Conservation (phyloP, 345 rosid genomes). For the Chamaenerion angustifolium region DNA sequence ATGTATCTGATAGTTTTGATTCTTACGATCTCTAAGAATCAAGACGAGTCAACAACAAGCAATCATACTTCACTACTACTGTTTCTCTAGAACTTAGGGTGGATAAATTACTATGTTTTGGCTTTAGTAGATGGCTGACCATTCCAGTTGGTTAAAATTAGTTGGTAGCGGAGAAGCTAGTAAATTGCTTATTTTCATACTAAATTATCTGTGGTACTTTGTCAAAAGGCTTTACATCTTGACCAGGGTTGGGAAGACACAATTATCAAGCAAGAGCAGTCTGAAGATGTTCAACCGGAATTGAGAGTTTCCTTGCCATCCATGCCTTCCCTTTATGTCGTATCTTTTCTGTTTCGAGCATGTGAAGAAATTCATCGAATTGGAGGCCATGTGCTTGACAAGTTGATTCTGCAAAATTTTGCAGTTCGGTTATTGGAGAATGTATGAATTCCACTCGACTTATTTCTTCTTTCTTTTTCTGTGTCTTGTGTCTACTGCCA, state of each 20-base stretch:
- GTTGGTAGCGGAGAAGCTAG: too few species aligned
- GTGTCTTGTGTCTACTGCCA: neutral
- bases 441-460: constrained; percentile 23
- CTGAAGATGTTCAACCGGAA: constrained; percentile 55
- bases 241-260: constrained; percentile 97
- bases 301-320: constrained; percentile 87
- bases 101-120: too few species aligned
- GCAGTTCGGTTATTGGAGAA: constrained; percentile 60
- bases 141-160: too few species aligned
- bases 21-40: too few species aligned
- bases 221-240: constrained; percentile 13
- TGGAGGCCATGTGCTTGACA: constrained; percentile 96
- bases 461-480: neutral
- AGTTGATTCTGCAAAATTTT: constrained; percentile 67
- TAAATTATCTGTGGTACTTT: neutral
- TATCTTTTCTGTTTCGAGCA: constrained; percentile 81
- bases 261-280: constrained; percentile 66
- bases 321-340: constrained; percentile 83
- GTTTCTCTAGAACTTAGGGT: too few species aligned
- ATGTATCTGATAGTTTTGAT: too few species aligned
- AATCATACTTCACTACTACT: too few species aligned
- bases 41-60: too few species aligned
- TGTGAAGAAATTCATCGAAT: constrained; percentile 95
- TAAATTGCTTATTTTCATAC: neutral
- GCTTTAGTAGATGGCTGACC: too few species aligned